Percentiles rank a stretch among this genome's conserved stretches.
Conservation (phyloP, 768 basidiomycete genomes). For the Strobilomyces dryophilus region DNA sequence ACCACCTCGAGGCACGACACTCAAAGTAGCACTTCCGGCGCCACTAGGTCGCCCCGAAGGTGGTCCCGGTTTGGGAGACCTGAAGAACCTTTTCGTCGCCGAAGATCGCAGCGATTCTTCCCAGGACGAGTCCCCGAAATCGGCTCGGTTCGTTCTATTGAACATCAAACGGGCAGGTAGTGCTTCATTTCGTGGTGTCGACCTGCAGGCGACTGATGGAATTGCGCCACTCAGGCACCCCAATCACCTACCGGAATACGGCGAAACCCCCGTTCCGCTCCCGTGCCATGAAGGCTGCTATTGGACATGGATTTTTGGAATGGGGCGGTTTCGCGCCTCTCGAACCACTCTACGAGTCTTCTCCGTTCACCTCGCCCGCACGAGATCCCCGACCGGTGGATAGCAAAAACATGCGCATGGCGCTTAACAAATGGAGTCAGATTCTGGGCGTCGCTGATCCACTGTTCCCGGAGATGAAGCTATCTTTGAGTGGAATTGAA, state of each 20-base stretch:
- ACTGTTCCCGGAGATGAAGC: conserved; percentile 29
- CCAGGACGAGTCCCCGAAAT: background rate
- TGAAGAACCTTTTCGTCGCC: conserved; percentile 26
- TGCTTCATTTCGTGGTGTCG: background rate
- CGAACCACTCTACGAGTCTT: conserved; percentile 26
- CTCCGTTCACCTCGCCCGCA: conserved; percentile 22
- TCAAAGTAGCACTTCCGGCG: conserved; percentile 31
- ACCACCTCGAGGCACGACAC: conserved; percentile 25
- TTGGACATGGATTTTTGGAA: conserved; percentile 30
- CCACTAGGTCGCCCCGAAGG: conserved; percentile 22
- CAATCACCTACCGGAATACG: conserved; percentile 21
- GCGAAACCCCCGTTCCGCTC: conserved; percentile 27
- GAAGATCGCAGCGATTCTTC: conserved; percentile 5
- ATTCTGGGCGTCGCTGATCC: conserved; percentile 30
- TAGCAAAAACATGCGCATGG: conserved; percentile 27
- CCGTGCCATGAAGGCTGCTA: conserved; percentile 26
- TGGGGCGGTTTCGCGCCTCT: conserved; percentile 32
- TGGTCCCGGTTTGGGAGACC: conserved; percentile 32
- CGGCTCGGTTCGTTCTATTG: conserved; percentile 11
- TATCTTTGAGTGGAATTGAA: conserved; percentile 1
- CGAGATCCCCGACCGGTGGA: conserved; percentile 15
- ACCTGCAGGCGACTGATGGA: background rate
- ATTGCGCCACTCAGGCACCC: conserved; percentile 6
- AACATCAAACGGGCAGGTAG: conserved; percentile 27
- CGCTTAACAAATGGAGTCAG: conserved; percentile 33